These are phyloP conservation scores for Aspergillus sp. DNA, from an alignment of 2,329 filamentous ascomycete genomes.

Conservation along the genomic window DNA sequence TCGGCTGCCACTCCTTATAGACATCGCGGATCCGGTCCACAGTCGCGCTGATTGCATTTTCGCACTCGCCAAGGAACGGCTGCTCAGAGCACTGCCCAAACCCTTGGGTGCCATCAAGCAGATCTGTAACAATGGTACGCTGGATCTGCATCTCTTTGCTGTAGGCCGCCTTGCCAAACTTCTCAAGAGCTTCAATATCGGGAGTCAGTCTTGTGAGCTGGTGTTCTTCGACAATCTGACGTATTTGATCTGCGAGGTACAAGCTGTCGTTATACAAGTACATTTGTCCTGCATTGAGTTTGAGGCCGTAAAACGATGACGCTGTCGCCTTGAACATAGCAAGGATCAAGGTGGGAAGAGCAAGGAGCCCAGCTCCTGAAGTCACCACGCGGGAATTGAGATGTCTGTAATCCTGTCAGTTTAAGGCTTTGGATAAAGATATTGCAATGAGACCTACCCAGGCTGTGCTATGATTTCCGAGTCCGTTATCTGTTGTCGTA, in stretches of 20 bases:
- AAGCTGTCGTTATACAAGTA: constrained; percentile 58
- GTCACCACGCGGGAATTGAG: constrained; percentile 31
- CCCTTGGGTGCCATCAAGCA: constrained; percentile 56
- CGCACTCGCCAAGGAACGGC: constrained; percentile 53
- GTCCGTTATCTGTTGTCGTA: constrained; percentile 36
- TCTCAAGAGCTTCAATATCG: constrained; percentile 50
- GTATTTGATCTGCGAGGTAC: constrained; percentile 49
- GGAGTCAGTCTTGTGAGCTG: constrained; percentile 43
- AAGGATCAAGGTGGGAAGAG: constrained; percentile 40
- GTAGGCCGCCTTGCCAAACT: constrained; percentile 54
- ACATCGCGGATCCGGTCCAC: constrained; percentile 51
- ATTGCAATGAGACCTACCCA: constrained; percentile 20
- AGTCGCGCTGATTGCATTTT: constrained; percentile 50
- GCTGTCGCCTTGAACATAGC: constrained; percentile 46
- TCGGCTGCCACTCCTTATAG: constrained; percentile 48
- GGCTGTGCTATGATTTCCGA: constrained; percentile 30
- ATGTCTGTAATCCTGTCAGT: constrained; percentile 21
- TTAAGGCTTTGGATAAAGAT: constrained; percentile 6
- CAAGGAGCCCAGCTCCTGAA: constrained; percentile 36
- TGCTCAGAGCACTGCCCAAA: constrained; percentile 52
- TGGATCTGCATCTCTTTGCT: constrained; percentile 58
- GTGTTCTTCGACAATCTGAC: constrained; percentile 40
- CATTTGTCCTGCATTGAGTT: constrained; percentile 48
- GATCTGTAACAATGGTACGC: constrained; percentile 52
- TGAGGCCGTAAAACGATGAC: constrained; percentile 38